phyloP scores from a whole-genome alignment of 2,329 filamentous ascomycete genomes.

The Berkeleyomyces rouxiae region DNA sequence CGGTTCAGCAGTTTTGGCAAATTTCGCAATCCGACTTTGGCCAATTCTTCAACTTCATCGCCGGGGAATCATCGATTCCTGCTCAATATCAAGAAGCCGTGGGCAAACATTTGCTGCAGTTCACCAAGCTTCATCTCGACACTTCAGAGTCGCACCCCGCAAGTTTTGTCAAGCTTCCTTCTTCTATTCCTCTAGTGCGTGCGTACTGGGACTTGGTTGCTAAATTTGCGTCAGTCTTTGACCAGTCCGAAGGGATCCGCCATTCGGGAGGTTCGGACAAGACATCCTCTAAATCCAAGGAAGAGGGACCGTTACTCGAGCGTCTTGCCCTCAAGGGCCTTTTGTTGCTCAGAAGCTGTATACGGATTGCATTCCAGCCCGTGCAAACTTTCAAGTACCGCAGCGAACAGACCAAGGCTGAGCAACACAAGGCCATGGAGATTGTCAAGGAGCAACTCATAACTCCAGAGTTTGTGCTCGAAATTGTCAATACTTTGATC shows the following conservation, averaged over 20 bases:
- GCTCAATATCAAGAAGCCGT: constrained; percentile 42
- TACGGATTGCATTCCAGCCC: constrained; percentile 72
- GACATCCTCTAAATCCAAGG: constrained; percentile 29
- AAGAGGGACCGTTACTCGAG: constrained; percentile 52
- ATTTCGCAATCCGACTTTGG: constrained; percentile 62
- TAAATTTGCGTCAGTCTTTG: constrained; percentile 59
- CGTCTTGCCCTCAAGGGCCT: constrained; percentile 70
- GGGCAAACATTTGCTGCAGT: constrained; percentile 77
- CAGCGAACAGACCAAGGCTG: constrained; percentile 54
- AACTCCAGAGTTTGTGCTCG: constrained; percentile 56
- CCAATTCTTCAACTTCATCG: constrained; percentile 51
- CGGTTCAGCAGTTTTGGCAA: constrained; percentile 66
- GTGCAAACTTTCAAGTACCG: constrained; percentile 71
- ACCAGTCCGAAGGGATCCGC: constrained; percentile 40
- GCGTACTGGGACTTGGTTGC: constrained; percentile 76
- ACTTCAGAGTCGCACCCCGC: constrained; percentile 68
- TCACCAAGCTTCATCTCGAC: constrained; percentile 79
- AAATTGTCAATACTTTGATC: constrained; percentile 72
- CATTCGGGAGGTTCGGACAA: constrained; percentile 24
- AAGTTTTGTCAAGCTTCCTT: constrained; percentile 67
- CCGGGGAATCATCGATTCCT: constrained; percentile 37
- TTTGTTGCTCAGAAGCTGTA: constrained; percentile 62
- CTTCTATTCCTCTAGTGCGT: constrained; percentile 58
- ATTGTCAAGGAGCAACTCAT: constrained; percentile 60
- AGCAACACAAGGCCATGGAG: constrained; percentile 53